A percentile compares a stretch with the other conserved stretches of the same genome.
Conservation (phyloP, 371 early-diverging fungal genomes). For the Rhizoclosmatium hyalinum region DNA sequence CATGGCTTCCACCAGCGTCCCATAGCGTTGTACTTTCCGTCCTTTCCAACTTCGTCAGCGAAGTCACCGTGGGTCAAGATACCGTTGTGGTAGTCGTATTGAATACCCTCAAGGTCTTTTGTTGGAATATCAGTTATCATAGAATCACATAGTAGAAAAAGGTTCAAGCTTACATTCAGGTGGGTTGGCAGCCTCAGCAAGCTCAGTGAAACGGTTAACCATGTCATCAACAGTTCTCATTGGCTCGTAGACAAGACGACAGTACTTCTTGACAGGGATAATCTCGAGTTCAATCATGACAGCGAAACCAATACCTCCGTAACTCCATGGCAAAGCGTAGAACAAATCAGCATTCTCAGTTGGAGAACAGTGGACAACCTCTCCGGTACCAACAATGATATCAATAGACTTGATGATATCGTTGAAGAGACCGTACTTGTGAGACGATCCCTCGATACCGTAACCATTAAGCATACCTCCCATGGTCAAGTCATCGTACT, state of each 20-base stretch:
- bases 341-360: constrained; percentile 54
- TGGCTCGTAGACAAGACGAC: constrained; percentile 42
- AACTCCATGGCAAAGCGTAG: constrained; percentile 54
- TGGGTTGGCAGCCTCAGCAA: constrained; percentile 39
- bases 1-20: constrained; percentile 54
- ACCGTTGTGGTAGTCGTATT: constrained; percentile 45
- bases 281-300: constrained; percentile 51
- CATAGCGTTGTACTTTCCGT: constrained; percentile 43
- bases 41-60: constrained; percentile 35
- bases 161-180: constrained; percentile 31
- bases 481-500: constrained; percentile 51
- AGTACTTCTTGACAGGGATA: constrained; percentile 51
- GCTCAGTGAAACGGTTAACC: constrained; percentile 38
- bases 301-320: constrained; percentile 55
- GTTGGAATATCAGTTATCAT: background rate
- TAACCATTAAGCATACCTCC: constrained; percentile 54
- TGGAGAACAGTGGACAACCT: constrained; percentile 41
- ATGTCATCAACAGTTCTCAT: constrained; percentile 34
- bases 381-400: constrained; percentile 49
- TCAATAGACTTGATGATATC: constrained; percentile 49
- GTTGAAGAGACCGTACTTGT: constrained; percentile 54
- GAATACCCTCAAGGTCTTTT: constrained; percentile 48
- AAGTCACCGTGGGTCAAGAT: constrained; percentile 53
- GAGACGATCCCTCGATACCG: constrained; percentile 54
- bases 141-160: background rate